These are phyloP conservation scores for Rostrohypoxylon terebratum DNA, from an alignment of 495 filamentous ascomycete species.

Conservation along the genomic window DNA sequence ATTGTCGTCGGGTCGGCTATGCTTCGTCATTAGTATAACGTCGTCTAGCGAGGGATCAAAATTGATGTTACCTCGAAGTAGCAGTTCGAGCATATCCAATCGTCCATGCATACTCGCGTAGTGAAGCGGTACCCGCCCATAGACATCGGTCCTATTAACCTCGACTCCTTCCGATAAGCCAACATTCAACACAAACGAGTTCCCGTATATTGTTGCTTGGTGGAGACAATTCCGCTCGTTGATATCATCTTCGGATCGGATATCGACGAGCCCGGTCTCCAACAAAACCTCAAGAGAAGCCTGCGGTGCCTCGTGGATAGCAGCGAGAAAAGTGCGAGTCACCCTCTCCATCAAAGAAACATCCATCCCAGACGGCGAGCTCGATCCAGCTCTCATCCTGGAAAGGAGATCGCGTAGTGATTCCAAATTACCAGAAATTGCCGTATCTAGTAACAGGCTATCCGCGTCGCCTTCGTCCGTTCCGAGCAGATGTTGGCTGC, in stretches of 20 bases:
- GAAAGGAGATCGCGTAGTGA: constrained; percentile 62
- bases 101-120: constrained; percentile 96
- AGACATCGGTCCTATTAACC: constrained; percentile 85
- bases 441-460: constrained; percentile 86
- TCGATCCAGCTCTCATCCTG: constrained; percentile 59
- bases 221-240: constrained; percentile 97
- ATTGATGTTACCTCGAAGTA: constrained; percentile 66
- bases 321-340: constrained; percentile 87
- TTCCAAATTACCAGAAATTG: constrained; percentile 77
- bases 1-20: constrained; percentile 70
- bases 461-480: constrained; percentile 89
- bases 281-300: constrained; percentile 80
- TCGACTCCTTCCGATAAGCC: constrained; percentile 78
- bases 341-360: constrained; percentile 71
- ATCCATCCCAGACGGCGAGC: constrained; percentile 56
- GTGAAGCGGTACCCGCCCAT: constrained; percentile 92
- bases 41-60: neutral
- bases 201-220: constrained; percentile 91
- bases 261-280: constrained; percentile 82
- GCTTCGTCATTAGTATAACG: constrained; percentile 27
- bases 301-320: constrained; percentile 85
- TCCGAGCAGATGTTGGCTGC: constrained; percentile 70
- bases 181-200: constrained; percentile 76
- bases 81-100: constrained; percentile 80
- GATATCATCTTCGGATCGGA: constrained; percentile 93